phyloP scores from a whole-genome alignment of 108 stramenopile species.

The Cyclotella sp. region DNA sequence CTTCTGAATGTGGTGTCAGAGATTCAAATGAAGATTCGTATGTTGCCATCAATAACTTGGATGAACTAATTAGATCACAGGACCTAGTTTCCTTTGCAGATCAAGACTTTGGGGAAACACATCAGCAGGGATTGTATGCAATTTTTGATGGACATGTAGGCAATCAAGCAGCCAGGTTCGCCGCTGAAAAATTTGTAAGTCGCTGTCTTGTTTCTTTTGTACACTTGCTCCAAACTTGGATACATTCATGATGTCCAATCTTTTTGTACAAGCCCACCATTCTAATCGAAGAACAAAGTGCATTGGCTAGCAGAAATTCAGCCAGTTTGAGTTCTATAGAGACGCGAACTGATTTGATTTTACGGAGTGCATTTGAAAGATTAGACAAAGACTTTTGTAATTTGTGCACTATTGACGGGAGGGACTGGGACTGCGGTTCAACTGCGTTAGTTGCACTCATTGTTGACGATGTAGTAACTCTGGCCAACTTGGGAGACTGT shows the following conservation, averaged over 20 bases:
- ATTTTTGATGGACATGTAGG: slow-evolving; percentile 90
- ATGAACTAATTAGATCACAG: slow-evolving; percentile 45
- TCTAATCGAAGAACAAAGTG: slow-evolving; percentile 59
- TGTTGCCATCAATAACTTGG: slow-evolving; percentile 63
- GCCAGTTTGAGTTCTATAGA: slow-evolving; percentile 36
- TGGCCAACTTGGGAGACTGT: slow-evolving; percentile 81
- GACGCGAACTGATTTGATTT: slow-evolving; percentile 42
- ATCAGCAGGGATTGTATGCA: slow-evolving; percentile 72
- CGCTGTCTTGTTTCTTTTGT: not conserved
- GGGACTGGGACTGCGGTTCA: slow-evolving; percentile 85
- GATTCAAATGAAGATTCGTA: slow-evolving; percentile 82
- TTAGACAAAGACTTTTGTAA: slow-evolving; percentile 76
- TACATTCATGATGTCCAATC: not conserved
- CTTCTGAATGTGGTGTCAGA: slow-evolving; percentile 78
- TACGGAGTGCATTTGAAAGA: slow-evolving; percentile 61
- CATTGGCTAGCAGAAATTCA: slow-evolving; percentile 36
- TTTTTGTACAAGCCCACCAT: slow-evolving; percentile 48
- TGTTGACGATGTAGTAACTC: slow-evolving; percentile 60
- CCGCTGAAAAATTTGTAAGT: slow-evolving; percentile 17
- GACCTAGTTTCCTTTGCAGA: slow-evolving; percentile 29
- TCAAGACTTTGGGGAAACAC: slow-evolving; percentile 28
- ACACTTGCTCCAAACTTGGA: not conserved
- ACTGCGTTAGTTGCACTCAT: slow-evolving; percentile 75
- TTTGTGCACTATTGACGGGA: slow-evolving; percentile 66
- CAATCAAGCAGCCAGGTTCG: slow-evolving; percentile 73